Evolutionary conservation across 1,139 yeast genomes (phyloP).

Genomic region (Yamadazyma diddensiae): DNA sequence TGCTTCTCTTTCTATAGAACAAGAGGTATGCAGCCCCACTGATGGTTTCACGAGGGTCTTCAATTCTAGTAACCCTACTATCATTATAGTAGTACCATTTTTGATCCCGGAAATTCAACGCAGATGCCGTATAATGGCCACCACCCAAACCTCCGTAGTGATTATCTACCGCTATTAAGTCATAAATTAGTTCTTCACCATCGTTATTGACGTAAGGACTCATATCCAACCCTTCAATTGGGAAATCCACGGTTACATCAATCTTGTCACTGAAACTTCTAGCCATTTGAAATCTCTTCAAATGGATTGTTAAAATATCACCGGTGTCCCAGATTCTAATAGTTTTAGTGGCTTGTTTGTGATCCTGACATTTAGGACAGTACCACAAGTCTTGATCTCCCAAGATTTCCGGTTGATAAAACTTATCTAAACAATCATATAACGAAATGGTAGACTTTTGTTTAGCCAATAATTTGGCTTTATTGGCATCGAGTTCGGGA

Average conservation of each 20-base stretch:
- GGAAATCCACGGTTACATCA: conserved; percentile 81
- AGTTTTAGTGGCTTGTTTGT: conserved; percentile 86
- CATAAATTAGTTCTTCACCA: conserved; percentile 55
- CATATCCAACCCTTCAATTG: conserved; percentile 80
- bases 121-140: conserved; percentile 94
- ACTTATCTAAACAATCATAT: conserved; percentile 70
- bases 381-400: conserved; percentile 94
- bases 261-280: conserved; percentile 88
- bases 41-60: conserved; percentile 61
- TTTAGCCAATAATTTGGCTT: conserved; percentile 33
- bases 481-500: conserved; percentile 49
- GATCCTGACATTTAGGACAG: conserved; percentile 86
- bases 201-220: conserved; percentile 45
- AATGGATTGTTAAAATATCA: conserved; percentile 82
- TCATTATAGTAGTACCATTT: conserved; percentile 94
- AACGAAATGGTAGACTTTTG: conserved; percentile 57
- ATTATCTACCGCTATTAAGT: conserved; percentile 88
- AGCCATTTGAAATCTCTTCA: conserved; percentile 86
- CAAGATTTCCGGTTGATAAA: conserved; percentile 79
- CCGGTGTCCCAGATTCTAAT: conserved; percentile 92
- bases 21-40: conserved; percentile 84
- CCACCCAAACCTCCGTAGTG: conserved; percentile 98
- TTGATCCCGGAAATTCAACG: conserved; percentile 69
- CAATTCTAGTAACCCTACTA: conserved; percentile 61
- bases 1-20: conserved; percentile 66